Percentiles rank a stretch among this genome's conserved stretches.
phyloP scores from a whole-genome alignment of 2,329 filamentous ascomycete genomes.

The Fusarium transvaalense region DNA sequence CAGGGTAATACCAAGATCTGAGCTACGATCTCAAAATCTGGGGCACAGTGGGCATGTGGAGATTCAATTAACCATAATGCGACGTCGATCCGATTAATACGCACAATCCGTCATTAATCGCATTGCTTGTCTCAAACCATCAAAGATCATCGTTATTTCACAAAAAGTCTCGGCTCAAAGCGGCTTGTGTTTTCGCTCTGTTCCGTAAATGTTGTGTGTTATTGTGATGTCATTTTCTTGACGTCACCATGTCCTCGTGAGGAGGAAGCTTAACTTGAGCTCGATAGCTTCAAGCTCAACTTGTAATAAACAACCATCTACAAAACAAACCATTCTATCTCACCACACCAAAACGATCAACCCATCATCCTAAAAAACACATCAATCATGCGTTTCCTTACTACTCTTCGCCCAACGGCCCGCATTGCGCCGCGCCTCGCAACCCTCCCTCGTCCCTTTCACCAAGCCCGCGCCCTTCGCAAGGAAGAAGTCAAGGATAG shows the following conservation, averaged over 20 bases:
- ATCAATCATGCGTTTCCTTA: conserved; percentile 29
- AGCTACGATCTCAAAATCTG: background rate
- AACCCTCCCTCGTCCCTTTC: conserved; percentile 18
- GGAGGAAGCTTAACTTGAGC: conserved; percentile 19
- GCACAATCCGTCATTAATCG: background rate
- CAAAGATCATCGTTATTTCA: background rate
- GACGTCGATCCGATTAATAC: background rate
- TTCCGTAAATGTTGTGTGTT: background rate
- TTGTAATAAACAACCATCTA: conserved; percentile 4
- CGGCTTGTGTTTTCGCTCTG: conserved; percentile 6
- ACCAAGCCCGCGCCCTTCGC: conserved; percentile 9
- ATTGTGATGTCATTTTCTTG: conserved; percentile 43
- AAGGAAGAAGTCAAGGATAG: conserved; percentile 22
- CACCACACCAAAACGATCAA: background rate
- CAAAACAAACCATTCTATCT: fast-evolving
- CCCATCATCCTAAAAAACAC: fast-evolving
- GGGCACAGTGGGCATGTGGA: conserved; percentile 6
- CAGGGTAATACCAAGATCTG: conserved; percentile 16
- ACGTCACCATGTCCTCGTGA: conserved; percentile 32
- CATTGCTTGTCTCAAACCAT: background rate
- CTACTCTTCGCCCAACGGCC: conserved; percentile 13
- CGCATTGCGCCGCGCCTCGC: conserved; percentile 25
- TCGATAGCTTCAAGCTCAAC: conserved; percentile 5
- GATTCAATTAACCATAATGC: conserved; percentile 1
- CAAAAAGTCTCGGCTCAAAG: conserved; percentile 1